Conservation (phyloP, 2,329 filamentous ascomycete species). For the Neofusicoccum sp. region DNA sequence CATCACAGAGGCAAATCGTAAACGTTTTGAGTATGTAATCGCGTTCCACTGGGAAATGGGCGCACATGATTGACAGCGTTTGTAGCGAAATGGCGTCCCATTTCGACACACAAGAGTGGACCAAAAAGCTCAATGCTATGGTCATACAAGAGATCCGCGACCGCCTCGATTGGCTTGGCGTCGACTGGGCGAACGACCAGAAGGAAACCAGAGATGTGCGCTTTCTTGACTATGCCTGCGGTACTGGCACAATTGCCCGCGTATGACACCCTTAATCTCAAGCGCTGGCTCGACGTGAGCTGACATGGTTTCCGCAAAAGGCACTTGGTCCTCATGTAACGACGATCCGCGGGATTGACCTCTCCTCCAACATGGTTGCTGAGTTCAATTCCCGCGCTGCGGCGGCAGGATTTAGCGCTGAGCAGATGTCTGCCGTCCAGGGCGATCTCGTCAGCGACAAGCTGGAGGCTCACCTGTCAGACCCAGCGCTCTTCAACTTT, state of each 20-base stretch:
- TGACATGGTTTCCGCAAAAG: constrained; percentile 34
- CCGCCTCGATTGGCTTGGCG: constrained; percentile 61
- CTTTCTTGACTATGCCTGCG: constrained; percentile 74
- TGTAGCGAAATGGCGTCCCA: constrained; percentile 51
- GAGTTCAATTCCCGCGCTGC: constrained; percentile 62
- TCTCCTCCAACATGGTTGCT: constrained; percentile 68
- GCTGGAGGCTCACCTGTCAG: constrained; percentile 24
- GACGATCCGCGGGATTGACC: constrained; percentile 65
- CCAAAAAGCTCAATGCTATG: constrained; percentile 52
- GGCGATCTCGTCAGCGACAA: constrained; percentile 39
- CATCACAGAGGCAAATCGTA: constrained; percentile 35
- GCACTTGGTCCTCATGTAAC: constrained; percentile 62
- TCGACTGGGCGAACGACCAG: constrained; percentile 48
- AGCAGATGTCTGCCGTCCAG: constrained; percentile 27
- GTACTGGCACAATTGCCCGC: constrained; percentile 64
- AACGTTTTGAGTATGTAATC: constrained; percentile 34
- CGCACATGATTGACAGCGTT: constrained; percentile 10
- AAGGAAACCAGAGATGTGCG: constrained; percentile 37
- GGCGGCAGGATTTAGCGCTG: constrained; percentile 21
- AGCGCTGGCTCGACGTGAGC: not conserved
- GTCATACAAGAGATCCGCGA: constrained; percentile 56
- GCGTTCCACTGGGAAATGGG: not conserved
- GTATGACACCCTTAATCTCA: constrained; percentile 44
- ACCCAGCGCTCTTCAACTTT: constrained; percentile 37
- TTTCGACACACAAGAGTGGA: constrained; percentile 56